Evolutionary conservation across 176 grass and related monocot species (phyloP), one percentile per base, ranked within the genome.

Genomic region (Carex pumila): DNA sequence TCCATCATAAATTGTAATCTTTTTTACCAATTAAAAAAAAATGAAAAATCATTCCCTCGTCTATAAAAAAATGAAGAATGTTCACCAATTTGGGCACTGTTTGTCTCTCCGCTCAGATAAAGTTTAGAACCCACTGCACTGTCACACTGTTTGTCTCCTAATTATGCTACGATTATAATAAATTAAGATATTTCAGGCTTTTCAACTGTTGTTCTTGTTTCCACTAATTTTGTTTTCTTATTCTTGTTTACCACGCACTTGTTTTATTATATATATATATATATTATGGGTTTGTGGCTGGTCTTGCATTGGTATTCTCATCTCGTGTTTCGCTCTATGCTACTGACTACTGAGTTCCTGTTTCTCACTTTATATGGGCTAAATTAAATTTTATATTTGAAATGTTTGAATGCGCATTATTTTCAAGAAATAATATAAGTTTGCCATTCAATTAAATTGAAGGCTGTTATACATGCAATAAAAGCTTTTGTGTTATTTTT

Each of bases 211-310:
- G 3, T 82, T 67, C 80, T 65, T 83, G 61, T 10, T 54, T 83
- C 80, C 80, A 83, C 47, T 83, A 83, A 83, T 83, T 49, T 50
- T 82, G 61, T 67, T 49, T 53, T 82, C 11, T 82, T 81, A 82
- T 66, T 52, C 59, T 66, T 65, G 54, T 63, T 45, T 63, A 61
- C 11, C 43, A 10, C 11, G 25, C 19, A 47, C n/a, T n/a, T 76
- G 19, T 54, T 55, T 76, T 56, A 76, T 77, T 32, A 45, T 45
- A 25, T 45, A 45, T 45, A 31, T 45, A 31, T 50, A 50, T 50
- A 54, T 29, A 56, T 77, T n/a, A 8, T 55, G 22, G 54, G 50
- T 83, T 69, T 66, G 29, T 83, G 62, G 68, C 81, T 69, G 36
- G 81, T 83, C 81, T 83, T 83, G 64, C 62, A 55, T 83, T 68